Evolutionary conservation across 768 basidiomycete genomes (phyloP).

Genomic region (Leccinum pellstonianum): DNA sequence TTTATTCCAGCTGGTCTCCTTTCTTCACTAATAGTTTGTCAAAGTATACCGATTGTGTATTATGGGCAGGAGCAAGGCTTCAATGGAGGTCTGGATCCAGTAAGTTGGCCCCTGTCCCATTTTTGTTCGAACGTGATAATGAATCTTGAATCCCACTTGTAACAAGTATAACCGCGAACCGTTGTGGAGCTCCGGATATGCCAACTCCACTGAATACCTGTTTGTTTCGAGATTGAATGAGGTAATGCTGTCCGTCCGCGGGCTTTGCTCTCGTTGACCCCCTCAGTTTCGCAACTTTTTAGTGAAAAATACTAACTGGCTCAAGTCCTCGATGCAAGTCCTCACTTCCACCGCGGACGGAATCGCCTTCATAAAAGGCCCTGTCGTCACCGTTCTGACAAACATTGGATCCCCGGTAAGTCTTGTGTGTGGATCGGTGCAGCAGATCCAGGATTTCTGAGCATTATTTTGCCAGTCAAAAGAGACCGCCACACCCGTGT

Average conservation of each 20-base stretch:
- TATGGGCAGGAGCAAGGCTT: conserved; percentile 80
- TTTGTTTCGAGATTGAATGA: conserved; percentile 38
- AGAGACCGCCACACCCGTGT: conserved; percentile 55
- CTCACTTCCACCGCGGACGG: conserved; percentile 47
- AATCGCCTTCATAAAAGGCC: conserved; percentile 65
- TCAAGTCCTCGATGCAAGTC: conserved; percentile 49
- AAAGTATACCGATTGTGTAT: conserved; percentile 74
- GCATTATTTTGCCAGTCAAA: conserved; percentile 38
- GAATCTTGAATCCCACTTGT: conserved; percentile 12
- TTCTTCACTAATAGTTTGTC: neutral
- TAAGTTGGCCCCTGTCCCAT: conserved; percentile 31
- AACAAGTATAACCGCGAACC: conserved; percentile 70
- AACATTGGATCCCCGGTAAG: conserved; percentile 72
- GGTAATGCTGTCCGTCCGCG: neutral
- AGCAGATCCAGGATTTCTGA: neutral
- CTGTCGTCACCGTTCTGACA: conserved; percentile 59
- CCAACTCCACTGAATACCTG: conserved; percentile 55
- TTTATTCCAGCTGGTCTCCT: neutral
- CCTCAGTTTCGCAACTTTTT: conserved; percentile 27
- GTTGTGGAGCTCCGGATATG: conserved; percentile 66
- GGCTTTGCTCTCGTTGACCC: neutral
- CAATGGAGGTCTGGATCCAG: conserved; percentile 63
- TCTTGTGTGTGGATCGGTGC: neutral
- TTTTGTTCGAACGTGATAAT: neutral
- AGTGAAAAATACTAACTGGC: conserved; percentile 50